Evolutionary conservation across 768 basidiomycete genomes (phyloP).

Genomic region (Lyophyllum decastes): DNA sequence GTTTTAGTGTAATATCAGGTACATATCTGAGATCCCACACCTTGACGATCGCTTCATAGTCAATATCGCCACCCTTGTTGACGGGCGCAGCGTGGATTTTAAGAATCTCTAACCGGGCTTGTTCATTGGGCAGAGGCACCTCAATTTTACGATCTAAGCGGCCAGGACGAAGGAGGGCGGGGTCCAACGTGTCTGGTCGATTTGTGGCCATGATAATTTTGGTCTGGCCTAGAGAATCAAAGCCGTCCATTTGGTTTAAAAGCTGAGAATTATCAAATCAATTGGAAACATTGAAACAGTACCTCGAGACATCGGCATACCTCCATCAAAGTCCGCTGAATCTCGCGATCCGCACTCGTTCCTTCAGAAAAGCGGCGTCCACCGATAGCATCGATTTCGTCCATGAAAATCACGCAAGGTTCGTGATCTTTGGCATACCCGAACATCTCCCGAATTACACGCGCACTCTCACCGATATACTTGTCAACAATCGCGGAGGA

Average conservation of each 20-base stretch:
- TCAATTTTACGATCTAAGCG: constrained; percentile 97
- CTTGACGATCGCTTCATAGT: constrained; percentile 98
- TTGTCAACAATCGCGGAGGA: constrained; percentile 98
- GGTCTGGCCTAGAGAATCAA: constrained; percentile 92
- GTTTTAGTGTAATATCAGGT: neutral
- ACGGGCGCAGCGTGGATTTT: constrained; percentile 96
- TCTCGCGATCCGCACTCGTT: constrained; percentile 97
- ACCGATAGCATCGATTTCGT: constrained; percentile 97
- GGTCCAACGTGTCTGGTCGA: constrained; percentile 96
- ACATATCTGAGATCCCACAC: constrained; percentile 33
- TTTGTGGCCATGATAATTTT: constrained; percentile 99
- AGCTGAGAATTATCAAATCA: constrained; percentile 48
- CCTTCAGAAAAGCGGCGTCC: constrained; percentile 88
- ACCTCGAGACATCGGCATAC: constrained; percentile 25
- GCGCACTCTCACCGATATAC: constrained; percentile 97
- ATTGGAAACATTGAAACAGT: neutral
- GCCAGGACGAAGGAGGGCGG: constrained; percentile 93
- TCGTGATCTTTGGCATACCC: constrained; percentile 97
- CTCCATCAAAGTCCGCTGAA: constrained; percentile 98
- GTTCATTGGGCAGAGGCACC: constrained; percentile 96
- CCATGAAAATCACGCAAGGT: constrained; percentile 99
- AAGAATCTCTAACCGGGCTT: constrained; percentile 92
- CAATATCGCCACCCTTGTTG: constrained; percentile 93
- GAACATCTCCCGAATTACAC: constrained; percentile 98
- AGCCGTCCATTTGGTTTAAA: constrained; percentile 99